Evolutionary conservation across 257 asterid species (phyloP).

Genomic region (Eucommia ulmoides): DNA sequence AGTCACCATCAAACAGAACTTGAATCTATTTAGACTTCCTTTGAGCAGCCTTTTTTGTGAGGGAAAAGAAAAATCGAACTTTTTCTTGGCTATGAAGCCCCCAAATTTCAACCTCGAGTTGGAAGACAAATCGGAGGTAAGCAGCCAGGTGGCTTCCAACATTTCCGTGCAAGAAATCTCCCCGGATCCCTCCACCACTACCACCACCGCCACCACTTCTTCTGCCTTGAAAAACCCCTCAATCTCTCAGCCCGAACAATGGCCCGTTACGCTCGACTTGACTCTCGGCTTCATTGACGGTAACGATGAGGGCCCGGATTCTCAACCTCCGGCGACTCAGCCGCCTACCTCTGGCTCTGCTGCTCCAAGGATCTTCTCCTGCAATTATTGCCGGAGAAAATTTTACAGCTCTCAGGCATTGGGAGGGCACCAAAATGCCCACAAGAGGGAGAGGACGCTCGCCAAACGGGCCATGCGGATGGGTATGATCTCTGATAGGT

Average conservation of each 20-base stretch:
- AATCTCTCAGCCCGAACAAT: constrained; percentile 10
- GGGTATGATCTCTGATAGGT: constrained; percentile 74
- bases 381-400: constrained; percentile 86
- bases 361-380: constrained; percentile 54
- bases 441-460: constrained; percentile 78
- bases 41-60: too few species aligned
- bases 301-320: constrained; percentile 9
- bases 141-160: constrained; percentile 61
- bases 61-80: too few species aligned
- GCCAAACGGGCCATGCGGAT: constrained; percentile 85
- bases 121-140: constrained; percentile 67
- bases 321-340: constrained; percentile 16
- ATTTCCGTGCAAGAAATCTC: constrained; percentile 34
- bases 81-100: too few species aligned
- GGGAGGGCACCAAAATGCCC: constrained; percentile 97
- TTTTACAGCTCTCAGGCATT: constrained; percentile 93
- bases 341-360: constrained; percentile 26
- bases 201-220: constrained; percentile 25
- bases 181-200: constrained; percentile 29
- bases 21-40: too few species aligned
- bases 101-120: constrained; percentile 43
- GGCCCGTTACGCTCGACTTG: constrained; percentile 52
- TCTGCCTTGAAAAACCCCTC: constrained; percentile 20
- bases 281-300: constrained; percentile 44
- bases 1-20: too few species aligned